Conservation (phyloP, 139 green algal genomes). For the Eudorina sp. region DNA sequence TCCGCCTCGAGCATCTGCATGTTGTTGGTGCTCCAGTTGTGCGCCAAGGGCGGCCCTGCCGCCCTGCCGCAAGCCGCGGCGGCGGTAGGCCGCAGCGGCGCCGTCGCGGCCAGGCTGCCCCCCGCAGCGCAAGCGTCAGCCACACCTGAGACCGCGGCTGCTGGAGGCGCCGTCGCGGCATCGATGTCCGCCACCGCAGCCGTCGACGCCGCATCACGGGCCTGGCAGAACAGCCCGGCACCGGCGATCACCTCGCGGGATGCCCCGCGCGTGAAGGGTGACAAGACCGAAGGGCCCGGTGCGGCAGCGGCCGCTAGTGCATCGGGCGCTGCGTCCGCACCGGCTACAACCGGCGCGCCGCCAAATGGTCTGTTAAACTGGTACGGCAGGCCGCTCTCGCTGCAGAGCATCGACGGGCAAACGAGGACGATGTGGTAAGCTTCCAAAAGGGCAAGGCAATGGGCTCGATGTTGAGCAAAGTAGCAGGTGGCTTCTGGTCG, state of each 20-base stretch:
- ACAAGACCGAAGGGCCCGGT: background rate
- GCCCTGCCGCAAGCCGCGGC: background rate
- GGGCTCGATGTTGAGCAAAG: too few relatives aligned
- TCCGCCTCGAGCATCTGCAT: conserved; percentile 12
- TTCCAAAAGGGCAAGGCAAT: too few relatives aligned
- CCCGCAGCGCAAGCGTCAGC: background rate
- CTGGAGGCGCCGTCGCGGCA: background rate
- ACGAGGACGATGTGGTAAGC: too few relatives aligned
- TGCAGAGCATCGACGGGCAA: background rate
- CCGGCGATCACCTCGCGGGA: background rate
- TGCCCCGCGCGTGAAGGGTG: background rate
- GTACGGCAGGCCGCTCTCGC: background rate
- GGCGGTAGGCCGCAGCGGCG: background rate
- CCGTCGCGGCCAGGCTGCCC: background rate
- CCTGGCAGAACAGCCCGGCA: background rate
- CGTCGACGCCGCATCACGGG: too few relatives aligned
- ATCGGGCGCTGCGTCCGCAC: background rate
- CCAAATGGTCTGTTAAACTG: background rate
- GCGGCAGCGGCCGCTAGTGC: background rate
- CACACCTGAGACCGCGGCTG: background rate
- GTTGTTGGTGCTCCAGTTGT: conserved; percentile 40
- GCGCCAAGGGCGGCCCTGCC: background rate
- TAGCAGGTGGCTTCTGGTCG: too few relatives aligned
- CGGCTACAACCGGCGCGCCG: background rate
- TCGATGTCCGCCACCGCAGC: background rate